These are phyloP conservation scores for Centrapalus pauciflorus DNA, from an alignment of 129 eudicot species.

Conservation along the genomic window DNA sequence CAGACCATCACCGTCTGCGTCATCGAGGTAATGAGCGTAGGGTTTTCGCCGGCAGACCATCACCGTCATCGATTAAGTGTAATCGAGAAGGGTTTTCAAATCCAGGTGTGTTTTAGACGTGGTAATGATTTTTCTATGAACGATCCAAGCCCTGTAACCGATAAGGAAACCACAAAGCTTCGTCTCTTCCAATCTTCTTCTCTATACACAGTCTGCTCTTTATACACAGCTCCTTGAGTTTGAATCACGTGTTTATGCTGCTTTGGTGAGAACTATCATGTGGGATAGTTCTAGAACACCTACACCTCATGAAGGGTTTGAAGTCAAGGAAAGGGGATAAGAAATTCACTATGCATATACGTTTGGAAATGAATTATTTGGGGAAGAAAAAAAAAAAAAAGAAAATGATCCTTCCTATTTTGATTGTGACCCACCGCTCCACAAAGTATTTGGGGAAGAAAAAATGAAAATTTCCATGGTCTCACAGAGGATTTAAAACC, in stretches of 20 bases:
- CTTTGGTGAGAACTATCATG: constrained; percentile 60
- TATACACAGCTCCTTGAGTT: constrained; percentile 90
- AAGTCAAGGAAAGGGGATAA: constrained; percentile 91
- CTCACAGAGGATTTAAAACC: constrained; percentile 66
- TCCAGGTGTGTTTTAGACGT: too few species aligned
- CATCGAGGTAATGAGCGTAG: too few species aligned
- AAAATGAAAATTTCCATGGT: constrained; percentile 71
- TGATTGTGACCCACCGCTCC: constrained; percentile 79
- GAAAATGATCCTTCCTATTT: constrained; percentile 74
- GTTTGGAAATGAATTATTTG: constrained; percentile 73
- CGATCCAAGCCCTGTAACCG: too few species aligned
- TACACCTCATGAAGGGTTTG: constrained; percentile 89
- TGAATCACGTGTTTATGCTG: constrained; percentile 89
- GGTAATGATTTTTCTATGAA: too few species aligned
- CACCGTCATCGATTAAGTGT: too few species aligned
- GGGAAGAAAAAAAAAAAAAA: constrained; percentile 82
- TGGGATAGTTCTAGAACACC: constrained; percentile 90
- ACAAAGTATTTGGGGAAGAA: constrained; percentile 75
- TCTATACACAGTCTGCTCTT: constrained; percentile 77
- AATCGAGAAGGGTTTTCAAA: too few species aligned
- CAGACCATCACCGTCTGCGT: too few species aligned
- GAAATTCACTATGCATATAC: constrained; percentile 60
- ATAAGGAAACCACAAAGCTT: too few species aligned
- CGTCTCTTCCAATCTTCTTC: too few species aligned
- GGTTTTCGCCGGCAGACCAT: too few species aligned